phyloP scores from a whole-genome alignment of 225 moss, liverwort and hornwort genomes.

The Pseudisothecium myosuroides region DNA sequence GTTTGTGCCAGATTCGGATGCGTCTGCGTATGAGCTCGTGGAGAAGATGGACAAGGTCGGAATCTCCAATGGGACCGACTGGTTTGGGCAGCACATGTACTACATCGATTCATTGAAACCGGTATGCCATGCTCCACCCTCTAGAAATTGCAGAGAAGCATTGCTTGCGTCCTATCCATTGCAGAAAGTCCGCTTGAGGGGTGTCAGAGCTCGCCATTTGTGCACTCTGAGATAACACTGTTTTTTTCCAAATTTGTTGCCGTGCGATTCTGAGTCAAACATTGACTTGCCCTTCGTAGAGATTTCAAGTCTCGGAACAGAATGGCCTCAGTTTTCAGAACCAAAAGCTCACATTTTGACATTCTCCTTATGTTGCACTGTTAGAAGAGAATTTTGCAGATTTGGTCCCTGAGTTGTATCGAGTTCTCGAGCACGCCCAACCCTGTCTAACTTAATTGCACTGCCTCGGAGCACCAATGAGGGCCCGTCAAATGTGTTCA shows the following conservation, averaged over 20 bases:
- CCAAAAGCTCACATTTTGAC: not conserved
- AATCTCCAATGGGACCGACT: conserved; percentile 42
- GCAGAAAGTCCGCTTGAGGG: not conserved
- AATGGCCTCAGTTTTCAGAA: not conserved
- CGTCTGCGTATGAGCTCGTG: conserved; percentile 10
- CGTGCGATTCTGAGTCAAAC: not conserved
- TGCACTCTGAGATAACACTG: not conserved
- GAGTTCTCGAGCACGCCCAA: not conserved
- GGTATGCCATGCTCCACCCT: not conserved
- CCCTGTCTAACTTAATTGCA: not conserved
- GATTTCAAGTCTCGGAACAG: not conserved
- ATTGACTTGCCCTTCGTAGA: not conserved
- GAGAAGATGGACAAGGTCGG: conserved; percentile 35
- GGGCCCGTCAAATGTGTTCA: not conserved
- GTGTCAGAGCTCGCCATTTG: not conserved
- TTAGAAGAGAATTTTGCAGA: not conserved
- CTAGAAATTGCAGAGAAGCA: not conserved
- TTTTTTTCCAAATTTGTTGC: not conserved
- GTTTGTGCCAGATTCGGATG: not conserved
- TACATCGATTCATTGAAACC: conserved; percentile 26
- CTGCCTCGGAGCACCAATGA: not conserved
- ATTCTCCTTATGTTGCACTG: not conserved
- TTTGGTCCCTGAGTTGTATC: not conserved
- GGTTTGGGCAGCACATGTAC: conserved; percentile 36
- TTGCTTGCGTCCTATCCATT: not conserved